phyloP scores from a whole-genome alignment of 441 rosid species.

The Omphalea diandra region DNA sequence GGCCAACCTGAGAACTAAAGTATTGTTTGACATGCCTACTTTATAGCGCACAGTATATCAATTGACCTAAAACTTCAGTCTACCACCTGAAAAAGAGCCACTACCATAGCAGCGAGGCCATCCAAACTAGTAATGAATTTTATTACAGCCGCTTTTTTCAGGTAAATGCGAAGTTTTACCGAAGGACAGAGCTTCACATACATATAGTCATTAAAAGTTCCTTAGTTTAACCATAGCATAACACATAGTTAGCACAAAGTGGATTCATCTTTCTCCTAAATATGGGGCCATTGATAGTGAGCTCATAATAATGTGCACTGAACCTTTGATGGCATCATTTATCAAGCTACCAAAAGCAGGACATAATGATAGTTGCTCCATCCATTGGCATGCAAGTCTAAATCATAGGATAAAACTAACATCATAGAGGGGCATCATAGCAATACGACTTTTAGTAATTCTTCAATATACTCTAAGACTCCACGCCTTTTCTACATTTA shows the following conservation, averaged over 20 bases:
- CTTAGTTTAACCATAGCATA: neutral
- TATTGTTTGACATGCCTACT: neutral
- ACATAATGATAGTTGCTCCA: conserved; percentile 15
- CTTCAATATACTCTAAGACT: neutral
- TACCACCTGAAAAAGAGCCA: neutral
- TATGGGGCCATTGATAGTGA: neutral
- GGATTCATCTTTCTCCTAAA: neutral
- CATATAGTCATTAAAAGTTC: neutral
- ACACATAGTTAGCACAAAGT: neutral
- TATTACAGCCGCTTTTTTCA: neutral
- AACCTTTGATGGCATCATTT: neutral
- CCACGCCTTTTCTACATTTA: neutral
- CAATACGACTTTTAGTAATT: neutral
- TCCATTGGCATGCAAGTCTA: neutral
- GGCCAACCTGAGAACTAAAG: neutral
- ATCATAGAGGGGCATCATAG: neutral
- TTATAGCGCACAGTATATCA: neutral
- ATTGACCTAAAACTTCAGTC: neutral
- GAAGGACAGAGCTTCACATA: too few species aligned
- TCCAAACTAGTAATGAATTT: neutral
- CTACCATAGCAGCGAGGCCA: neutral
- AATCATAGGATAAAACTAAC: neutral
- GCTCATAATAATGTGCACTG: neutral
- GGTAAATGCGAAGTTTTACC: neutral
- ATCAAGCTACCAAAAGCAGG: neutral